Evolutionary conservation across 2,329 filamentous ascomycete species (phyloP), one percentile per base, ranked within the genome.

Genomic region (Arachnomyces sp.): DNA sequence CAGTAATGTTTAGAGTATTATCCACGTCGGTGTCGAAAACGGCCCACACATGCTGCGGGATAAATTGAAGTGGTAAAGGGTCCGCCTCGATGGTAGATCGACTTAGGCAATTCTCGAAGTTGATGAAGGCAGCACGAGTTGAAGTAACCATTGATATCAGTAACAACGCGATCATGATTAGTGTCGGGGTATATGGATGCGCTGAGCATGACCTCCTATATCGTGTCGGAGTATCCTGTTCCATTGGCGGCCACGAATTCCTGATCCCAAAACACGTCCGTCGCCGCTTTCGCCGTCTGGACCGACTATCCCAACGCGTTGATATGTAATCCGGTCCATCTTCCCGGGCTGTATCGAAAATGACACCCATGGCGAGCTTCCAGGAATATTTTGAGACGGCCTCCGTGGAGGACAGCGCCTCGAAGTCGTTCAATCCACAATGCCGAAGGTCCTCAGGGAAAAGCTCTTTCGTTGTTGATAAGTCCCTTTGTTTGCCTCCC

Each of bases 81-180:
- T 67, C 65, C 34, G 74, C 73, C 44, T 78, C 70, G 57, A 82
- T 74, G 38, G 75, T 73, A 43, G 74, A 69, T 35, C 71, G 62
- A 35, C 62, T 58, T 21, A 95, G 72, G 66, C 90, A 98, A 65
- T 95, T 94, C n/a, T 83, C 73, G 63, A 93, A 92, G 43, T 78
- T 71, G 45, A 95, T 67, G 52, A 80, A 77, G 33, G 80, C 86
- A 36, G 84, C 86, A 31, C 67, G 60, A 17, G 65, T 69, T 7
- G 75, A 71, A n/a, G 56, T 52, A n/a, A 49, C 34, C 37, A 49
- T 45, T 2, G 35, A 39, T 25, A 56, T 28, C 34, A 56, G 21
- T 25, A 56, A 44, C 31, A 60, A 8, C 32, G 57, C 25, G 28
- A 46, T 32, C 35, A 50, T 45, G 47, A 50, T 40, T 17, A 31